Conservation (phyloP, 176 grass and related monocot species). For the Lolium multiflorum region DNA sequence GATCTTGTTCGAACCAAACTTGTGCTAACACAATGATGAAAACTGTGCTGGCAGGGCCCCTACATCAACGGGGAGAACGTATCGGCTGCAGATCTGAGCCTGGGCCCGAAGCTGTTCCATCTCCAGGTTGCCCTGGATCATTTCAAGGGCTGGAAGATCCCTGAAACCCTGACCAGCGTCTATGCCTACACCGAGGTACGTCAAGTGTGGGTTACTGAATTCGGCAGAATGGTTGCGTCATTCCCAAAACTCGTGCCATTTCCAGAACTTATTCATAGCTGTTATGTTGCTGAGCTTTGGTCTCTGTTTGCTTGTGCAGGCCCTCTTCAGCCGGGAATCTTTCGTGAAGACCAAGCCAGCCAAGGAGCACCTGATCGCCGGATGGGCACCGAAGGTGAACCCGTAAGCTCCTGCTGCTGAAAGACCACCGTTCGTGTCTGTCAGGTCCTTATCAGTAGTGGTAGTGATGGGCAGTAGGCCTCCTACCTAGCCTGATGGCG, state of each 20-base stretch:
- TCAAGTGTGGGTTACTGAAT: background rate
- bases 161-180: slow-evolving; percentile 64
- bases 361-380: slow-evolving; percentile 74
- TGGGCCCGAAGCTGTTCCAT: slow-evolving; percentile 87
- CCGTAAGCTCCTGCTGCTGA: slow-evolving; percentile 23
- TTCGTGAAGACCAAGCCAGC: slow-evolving; percentile 83
- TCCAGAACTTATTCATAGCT: no score
- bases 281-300: no score
- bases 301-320: slow-evolving; percentile 34
- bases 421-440: slow-evolving; percentile 24
- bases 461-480: background rate
- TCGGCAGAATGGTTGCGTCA: background rate
- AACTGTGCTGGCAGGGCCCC: slow-evolving; percentile 62
- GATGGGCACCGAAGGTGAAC: slow-evolving; percentile 77
- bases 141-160: slow-evolving; percentile 94
- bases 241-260: background rate
- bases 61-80: slow-evolving; percentile 71
- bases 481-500: slow-evolving; percentile 14
- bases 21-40: background rate
- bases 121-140: slow-evolving; percentile 68
- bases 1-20: background rate
- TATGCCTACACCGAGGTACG: slow-evolving; percentile 72
- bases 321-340: slow-evolving; percentile 77
- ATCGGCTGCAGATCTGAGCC: slow-evolving; percentile 67
- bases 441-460: slow-evolving; percentile 5